Conservation (phyloP, 169 alveolate species). For the Babesia microti region DNA sequence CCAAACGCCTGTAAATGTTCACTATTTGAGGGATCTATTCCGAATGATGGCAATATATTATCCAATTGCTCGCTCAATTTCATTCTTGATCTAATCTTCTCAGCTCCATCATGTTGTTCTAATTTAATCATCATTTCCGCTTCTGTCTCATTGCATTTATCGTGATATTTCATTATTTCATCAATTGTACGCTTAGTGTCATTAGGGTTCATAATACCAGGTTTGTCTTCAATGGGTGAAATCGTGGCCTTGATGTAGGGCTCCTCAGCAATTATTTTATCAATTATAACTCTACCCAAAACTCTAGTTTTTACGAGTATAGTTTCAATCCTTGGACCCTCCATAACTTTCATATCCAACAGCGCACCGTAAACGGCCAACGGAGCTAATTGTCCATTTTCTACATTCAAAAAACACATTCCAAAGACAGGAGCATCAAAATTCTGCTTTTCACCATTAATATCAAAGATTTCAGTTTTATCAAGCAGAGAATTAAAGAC, state of each 20-base stretch:
- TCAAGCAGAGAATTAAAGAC: slow-evolving; percentile 53
- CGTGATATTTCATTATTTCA: slow-evolving; percentile 51
- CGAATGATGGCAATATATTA: slow-evolving; percentile 48
- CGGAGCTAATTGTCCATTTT: slow-evolving; percentile 63
- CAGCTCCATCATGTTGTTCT: slow-evolving; percentile 56
- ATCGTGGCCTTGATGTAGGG: slow-evolving; percentile 60
- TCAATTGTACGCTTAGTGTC: slow-evolving; percentile 54
- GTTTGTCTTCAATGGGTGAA: slow-evolving; percentile 57
- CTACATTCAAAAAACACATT: slow-evolving; percentile 58
- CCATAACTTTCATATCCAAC: slow-evolving; percentile 41
- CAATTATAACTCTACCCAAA: slow-evolving; percentile 53
- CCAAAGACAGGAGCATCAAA: slow-evolving; percentile 45
- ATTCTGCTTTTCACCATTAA: slow-evolving; percentile 8
- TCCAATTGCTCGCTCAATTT: slow-evolving; percentile 56
- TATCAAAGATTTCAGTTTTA: neutral
- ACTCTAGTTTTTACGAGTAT: slow-evolving; percentile 55
- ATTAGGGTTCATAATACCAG: slow-evolving; percentile 42
- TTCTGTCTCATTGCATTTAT: slow-evolving; percentile 46
- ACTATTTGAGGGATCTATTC: slow-evolving; percentile 41
- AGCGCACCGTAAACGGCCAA: slow-evolving; percentile 63
- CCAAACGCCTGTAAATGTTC: slow-evolving; percentile 58
- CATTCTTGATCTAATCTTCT: slow-evolving; percentile 47
- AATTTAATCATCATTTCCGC: slow-evolving; percentile 57
- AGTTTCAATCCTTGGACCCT: slow-evolving; percentile 37
- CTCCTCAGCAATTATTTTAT: slow-evolving; percentile 52